These are phyloP conservation scores for Amanita rimosa DNA, from an alignment of 768 basidiomycete genomes.

Conservation along the genomic window DNA sequence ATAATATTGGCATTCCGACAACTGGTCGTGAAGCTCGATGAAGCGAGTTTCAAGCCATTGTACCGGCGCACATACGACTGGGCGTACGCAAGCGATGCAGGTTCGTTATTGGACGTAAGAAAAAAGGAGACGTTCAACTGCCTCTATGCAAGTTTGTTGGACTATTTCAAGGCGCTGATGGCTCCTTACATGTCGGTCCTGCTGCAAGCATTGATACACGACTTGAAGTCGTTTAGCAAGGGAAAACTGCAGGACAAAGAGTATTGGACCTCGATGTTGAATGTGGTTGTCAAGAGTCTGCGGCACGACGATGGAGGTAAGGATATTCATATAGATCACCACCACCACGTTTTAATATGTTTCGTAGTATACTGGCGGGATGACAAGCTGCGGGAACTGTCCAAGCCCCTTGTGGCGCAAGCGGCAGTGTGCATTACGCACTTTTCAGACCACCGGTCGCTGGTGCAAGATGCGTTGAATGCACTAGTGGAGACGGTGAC, in stretches of 20 bases:
- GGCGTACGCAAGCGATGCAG: conserved; percentile 59
- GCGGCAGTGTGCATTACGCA: conserved; percentile 36
- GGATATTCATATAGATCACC: conserved; percentile 13
- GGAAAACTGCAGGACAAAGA: conserved; percentile 21
- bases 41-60: conserved; percentile 80
- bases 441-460: conserved; percentile 5
- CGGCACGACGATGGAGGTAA: conserved; percentile 71
- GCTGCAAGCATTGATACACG: conserved; percentile 52
- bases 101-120: conserved; percentile 20
- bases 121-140: conserved; percentile 67
- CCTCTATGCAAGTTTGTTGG: conserved; percentile 61
- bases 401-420: conserved; percentile 53
- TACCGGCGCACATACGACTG: conserved; percentile 92
- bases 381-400: conserved; percentile 58
- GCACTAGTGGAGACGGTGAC: conserved; percentile 41
- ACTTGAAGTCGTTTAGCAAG: conserved; percentile 39
- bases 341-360: not conserved
- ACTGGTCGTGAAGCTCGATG: conserved; percentile 87
- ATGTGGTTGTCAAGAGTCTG: conserved; percentile 58
- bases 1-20: conserved; percentile 70
- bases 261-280: conserved; percentile 56
- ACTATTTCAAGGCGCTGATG: conserved; percentile 88
- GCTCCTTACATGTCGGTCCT: conserved; percentile 84
- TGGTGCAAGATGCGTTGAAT: conserved; percentile 39
- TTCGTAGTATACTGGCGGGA: conserved; percentile 83